Percentiles rank a stretch among this genome's conserved stretches.
Evolutionary conservation across 352 stramenopile genomes (phyloP).

Genomic region (Globisporangium perplexum): DNA sequence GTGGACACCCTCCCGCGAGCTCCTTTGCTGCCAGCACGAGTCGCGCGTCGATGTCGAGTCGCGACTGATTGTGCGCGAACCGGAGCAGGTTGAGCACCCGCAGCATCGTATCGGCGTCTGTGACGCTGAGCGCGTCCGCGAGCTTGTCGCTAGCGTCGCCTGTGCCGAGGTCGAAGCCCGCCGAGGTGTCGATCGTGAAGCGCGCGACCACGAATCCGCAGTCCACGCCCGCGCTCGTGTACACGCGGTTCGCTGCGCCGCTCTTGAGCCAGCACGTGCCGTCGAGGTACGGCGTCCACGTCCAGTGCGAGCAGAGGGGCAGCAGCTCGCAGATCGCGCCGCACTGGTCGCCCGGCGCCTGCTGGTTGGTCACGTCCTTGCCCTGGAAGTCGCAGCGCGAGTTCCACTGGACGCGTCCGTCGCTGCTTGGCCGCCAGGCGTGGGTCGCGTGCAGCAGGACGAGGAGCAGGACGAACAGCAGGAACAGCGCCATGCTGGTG

Average conservation of each 20-base stretch:
- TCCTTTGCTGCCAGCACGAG: conserved; percentile 28
- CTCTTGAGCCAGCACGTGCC: conserved; percentile 32
- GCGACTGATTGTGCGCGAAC: conserved; percentile 9
- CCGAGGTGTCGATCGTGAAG: conserved; percentile 8
- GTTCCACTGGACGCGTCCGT: conserved; percentile 23
- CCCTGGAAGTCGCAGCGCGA: conserved; percentile 28
- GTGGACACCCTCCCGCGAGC: conserved; percentile 19
- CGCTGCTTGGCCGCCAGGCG: conserved; percentile 18
- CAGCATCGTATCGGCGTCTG: conserved; percentile 23
- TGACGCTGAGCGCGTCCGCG: conserved; percentile 10
- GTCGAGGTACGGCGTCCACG: conserved; percentile 17
- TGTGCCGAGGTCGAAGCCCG: conserved; percentile 8
- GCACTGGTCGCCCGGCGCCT: conserved; percentile 22
- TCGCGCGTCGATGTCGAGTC: conserved; percentile 24
- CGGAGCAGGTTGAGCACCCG: conserved; percentile 27
- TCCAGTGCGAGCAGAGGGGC: conserved; percentile 30
- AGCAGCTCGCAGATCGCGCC: conserved; percentile 23
- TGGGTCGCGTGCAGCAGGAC: not conserved
- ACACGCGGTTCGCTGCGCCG: conserved; percentile 7
- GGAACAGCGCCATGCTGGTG: not conserved
- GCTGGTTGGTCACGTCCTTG: conserved; percentile 8
- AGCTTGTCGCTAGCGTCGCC: not conserved
- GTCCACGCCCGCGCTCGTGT: conserved; percentile 1
- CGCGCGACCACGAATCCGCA: conserved; percentile 9
- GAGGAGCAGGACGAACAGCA: not conserved